These are phyloP conservation scores for Colletotrichum ledebouriae DNA, from an alignment of 2,329 filamentous ascomycete species.

Conservation along the genomic window DNA sequence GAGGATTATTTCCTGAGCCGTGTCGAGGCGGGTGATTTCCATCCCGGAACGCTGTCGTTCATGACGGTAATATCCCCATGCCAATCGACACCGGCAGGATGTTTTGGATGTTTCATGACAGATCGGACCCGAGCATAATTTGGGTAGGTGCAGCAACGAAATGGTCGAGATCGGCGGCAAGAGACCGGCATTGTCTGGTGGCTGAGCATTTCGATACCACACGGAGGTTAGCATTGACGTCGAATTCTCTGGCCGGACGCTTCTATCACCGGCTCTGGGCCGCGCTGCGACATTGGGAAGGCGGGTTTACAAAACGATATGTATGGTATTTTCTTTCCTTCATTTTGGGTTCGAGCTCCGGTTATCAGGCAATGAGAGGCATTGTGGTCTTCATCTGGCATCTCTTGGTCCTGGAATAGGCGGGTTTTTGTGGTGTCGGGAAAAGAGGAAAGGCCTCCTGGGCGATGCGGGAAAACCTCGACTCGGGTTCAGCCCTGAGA, in stretches of 20 bases:
- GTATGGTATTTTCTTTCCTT: conserved; percentile 35
- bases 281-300: conserved; percentile 38
- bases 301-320: conserved; percentile 37
- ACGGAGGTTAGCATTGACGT: conserved; percentile 42
- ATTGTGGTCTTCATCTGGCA: conserved; percentile 31
- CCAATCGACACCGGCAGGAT: conserved; percentile 16
- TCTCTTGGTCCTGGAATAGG: conserved; percentile 2
- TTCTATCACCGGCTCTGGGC: conserved; percentile 35
- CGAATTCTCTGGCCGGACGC: conserved; percentile 36
- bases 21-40: conserved; percentile 2
- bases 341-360: conserved; percentile 7
- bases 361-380: conserved; percentile 32
- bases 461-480: neutral
- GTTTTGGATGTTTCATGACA: conserved; percentile 37
- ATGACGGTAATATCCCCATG: neutral
- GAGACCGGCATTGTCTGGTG: conserved; percentile 45
- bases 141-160: conserved; percentile 71
- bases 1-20: conserved; percentile 25
- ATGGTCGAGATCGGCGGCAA: conserved; percentile 58
- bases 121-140: conserved; percentile 34
- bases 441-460: neutral
- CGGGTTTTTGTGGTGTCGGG: conserved; percentile 3
- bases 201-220: conserved; percentile 42
- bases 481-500: conserved; percentile 14
- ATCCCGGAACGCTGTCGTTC: neutral